Base-by-base conservation (phyloP, 768 basidiomycete species). In the Mrakia gelida region DNA sequence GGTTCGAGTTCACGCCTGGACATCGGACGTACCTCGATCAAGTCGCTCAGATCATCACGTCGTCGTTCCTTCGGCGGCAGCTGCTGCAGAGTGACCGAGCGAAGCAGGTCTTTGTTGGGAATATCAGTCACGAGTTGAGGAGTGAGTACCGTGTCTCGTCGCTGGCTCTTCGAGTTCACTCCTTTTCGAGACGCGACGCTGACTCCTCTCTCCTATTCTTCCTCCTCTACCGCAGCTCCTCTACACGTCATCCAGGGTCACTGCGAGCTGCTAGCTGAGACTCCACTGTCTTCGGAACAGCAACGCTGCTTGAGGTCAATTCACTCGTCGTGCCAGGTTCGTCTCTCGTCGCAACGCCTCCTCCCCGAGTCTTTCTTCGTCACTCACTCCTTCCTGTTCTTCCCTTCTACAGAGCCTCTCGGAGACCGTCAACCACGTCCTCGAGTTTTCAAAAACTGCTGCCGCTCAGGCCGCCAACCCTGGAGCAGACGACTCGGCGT, bases 401-500 rank as follows among this genome's bases (percentile, higher is more conserved):
- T 23, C 18, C 59, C 26, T 28, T 59, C 28, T 5, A 4, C 26
- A 59, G 67, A 41, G 34, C 41, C 67, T 70, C 10, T 70, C 67
- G 8, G 67, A 70, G 67, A 70, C 67, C 34, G 67, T 70, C 38
- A 70, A 70, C 26, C 67, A 70, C 26, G 67, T 70, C 8, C 67
- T 70, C 41, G 67, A 70, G 23, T 70, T 70, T 38, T 70, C 67
- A 10, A 70, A 70, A 23, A 26, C 16, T 6, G 63, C 32, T 41
- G 38, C 38, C 16, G 67, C 38, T 23, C 67, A 41, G 13, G 23
- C 67, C 5, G 41, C 41, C 9, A 52, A 52, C 18, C 49, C 49
- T 52, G 49, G 49, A 21, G 49, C 21, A 0, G 38, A 70, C 6
- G 67, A 41, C 18, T 5, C 34, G 9, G 7, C 67, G 3, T 3